Base-by-base conservation (phyloP, 2,329 filamentous ascomycete genomes). In the Fusarium mangiferae region DNA sequence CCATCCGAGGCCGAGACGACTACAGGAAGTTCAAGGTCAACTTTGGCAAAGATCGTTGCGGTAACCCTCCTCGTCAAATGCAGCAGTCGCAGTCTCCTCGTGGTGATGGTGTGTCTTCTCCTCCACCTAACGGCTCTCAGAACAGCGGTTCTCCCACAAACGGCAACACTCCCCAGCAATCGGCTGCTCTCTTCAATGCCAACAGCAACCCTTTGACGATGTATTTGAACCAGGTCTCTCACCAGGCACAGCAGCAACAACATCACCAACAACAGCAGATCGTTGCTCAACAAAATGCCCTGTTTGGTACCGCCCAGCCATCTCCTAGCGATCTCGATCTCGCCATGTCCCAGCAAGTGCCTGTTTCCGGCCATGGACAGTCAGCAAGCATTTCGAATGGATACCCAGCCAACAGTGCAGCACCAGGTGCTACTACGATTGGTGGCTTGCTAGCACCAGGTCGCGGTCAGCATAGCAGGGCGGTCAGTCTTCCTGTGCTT, bases 21-120 rank as follows among this genome's bases (percentile, higher is more conserved):
- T 99, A 99, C 88, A 94, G 92, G 84, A 92, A 96, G 78, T 99
- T 99, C 91, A 99, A 99, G 89, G 96, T 99, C 82, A 99, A 99
- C 87, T 99, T 99, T 81, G 96, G 96, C 84, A 99, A 99, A 86
- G 96, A 99, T 81, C 92, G 96, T 64, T 99, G 96, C 79, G 96
- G 96, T 76, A 99, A 99, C 85, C 93, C 96, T 59, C 96, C 96
- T 49, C 92, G 96, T 69, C 96, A 98, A 85, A 89, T 94, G 75
- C 90, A 92, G 82, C 85, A 92, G 75, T 86, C 88, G 60, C 89
- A 92, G 79, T 92, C 92, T 66, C 93, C 94, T 60, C 90, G 85
- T 77, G 89, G 85, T 68, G 92, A 92, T 58, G 89, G 87, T 58
- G 84, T 88, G 7, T 84, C 87, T 20, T 90, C 90, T 26, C 89